Base-by-base conservation (phyloP, 257 asterid genomes). In the Verbascum thapsus region DNA sequence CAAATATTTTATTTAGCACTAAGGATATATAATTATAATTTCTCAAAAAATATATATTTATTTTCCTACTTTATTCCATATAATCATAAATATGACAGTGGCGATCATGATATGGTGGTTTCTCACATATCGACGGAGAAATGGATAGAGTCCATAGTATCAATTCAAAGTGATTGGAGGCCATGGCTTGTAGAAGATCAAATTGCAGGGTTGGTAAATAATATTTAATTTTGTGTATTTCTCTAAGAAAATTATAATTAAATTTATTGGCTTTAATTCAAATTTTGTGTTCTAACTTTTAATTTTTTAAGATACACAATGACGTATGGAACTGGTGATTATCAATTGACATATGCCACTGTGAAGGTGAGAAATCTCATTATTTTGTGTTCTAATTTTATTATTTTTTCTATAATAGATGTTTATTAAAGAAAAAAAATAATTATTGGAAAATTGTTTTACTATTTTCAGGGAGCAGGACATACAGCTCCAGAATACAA, bases 301-400 rank as follows among this genome's bases (percentile, higher is more conserved):
- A 32, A 13, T 45, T 15, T 48, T 57, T 12, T 20, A 47, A 69
- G 79, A 44, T 68, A 74, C 43, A 50, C 73, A 4, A 60, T 37
- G 41, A 10, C 19, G 1, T 69, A 74, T 47, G 40, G 11, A 9
- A 45, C 38, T 7, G 62, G 47, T 6, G 61, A 69, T 48, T 71
- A 70, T 20, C 67, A 73, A 64, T 30, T 76, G 39, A 67, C 74
- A 15, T 80, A 72, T 44, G 80, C 82, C 15, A 76, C 80, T 22
- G 70, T 76, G 8, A 80, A 80, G 82, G 82, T 76, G 59, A 65
- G 9, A 23, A 26, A 1, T 42, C 7, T 9, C 16, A 5, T 16
- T 30, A n/a, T 1, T 22, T 22, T 39, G 32, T 26, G 5, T 26
- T 26, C 5, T 26, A 26, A 26, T 1, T 26, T 26, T 26, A 26